phyloP scores from a whole-genome alignment of 306 rosid genomes.

The Oxytropis ochrocephala region DNA sequence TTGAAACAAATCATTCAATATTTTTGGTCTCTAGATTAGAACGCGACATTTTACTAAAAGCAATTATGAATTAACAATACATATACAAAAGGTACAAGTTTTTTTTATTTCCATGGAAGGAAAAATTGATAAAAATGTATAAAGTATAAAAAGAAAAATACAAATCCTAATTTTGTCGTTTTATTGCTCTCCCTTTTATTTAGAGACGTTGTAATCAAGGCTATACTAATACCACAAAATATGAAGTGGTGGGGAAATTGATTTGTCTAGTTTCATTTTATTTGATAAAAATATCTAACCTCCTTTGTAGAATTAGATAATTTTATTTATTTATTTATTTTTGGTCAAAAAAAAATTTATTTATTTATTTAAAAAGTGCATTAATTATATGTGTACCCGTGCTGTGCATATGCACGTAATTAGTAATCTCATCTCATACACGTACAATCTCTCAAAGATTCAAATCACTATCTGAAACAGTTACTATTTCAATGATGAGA shows the following conservation, averaged over 20 bases:
- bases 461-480: conserved; percentile 8
- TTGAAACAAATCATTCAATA: conserved; percentile 9
- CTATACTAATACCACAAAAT: conserved; percentile 18
- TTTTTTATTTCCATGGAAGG: neutral
- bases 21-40: conserved; percentile 17
- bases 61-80: conserved; percentile 25
- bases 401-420: neutral
- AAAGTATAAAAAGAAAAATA: neutral
- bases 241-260: conserved; percentile 21
- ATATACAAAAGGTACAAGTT: conserved; percentile 14
- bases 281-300: conserved; percentile 16
- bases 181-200: conserved; percentile 13
- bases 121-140: neutral
- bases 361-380: neutral
- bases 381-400: neutral
- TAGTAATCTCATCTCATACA: neutral
- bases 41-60: conserved; percentile 25
- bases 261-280: neutral
- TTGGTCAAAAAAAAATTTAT: no score
- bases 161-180: conserved; percentile 22
- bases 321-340: neutral
- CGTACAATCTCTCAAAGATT: neutral
- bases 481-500: conserved; percentile 5
- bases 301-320: neutral
- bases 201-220: conserved; percentile 25